A percentile compares a stretch with the other conserved stretches of the same genome.
Evolutionary conservation across 2,329 filamentous ascomycete genomes (phyloP).

Genomic region (Colletotrichum higginsianum): DNA sequence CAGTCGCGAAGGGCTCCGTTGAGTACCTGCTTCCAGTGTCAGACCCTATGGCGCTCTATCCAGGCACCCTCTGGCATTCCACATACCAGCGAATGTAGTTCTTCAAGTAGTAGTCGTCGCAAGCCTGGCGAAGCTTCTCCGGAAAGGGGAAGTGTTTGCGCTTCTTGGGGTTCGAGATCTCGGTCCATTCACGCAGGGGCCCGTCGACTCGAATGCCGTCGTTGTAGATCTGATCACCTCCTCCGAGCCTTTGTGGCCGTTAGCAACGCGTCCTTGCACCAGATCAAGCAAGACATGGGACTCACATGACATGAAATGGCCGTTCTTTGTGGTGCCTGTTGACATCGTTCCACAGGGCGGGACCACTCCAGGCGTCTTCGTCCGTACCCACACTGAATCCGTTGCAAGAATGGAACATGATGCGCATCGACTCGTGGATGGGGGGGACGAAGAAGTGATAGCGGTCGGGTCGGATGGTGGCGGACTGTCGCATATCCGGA

Average conservation of each 20-base stretch:
- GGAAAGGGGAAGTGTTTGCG: conserved; percentile 85
- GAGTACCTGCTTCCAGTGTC: conserved; percentile 72
- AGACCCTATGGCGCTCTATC: conserved; percentile 64
- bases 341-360: conserved; percentile 96
- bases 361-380: conserved; percentile 87
- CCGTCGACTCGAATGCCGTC: conserved; percentile 90
- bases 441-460: conserved; percentile 91
- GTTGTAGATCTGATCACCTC: conserved; percentile 97
- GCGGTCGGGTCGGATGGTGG: conserved; percentile 67
- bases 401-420: conserved; percentile 99
- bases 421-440: conserved; percentile 89
- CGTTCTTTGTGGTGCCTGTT: conserved; percentile 82
- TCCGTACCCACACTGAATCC: conserved; percentile 93
- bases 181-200: conserved; percentile 86
- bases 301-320: conserved; percentile 91
- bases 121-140: conserved; percentile 82
- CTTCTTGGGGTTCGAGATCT: conserved; percentile 85
- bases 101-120: conserved; percentile 92
- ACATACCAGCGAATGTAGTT: conserved; percentile 83
- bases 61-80: neutral
- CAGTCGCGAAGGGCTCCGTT: conserved; percentile 85
- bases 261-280: conserved; percentile 36
- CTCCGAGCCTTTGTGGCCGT: conserved; percentile 77
- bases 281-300: conserved; percentile 45
- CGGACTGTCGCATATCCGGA: conserved; percentile 74